Evolutionary conservation across 2,329 filamentous ascomycete species (phyloP), one percentile per base, ranked within the genome.

Genomic region (Graphium sp.): DNA sequence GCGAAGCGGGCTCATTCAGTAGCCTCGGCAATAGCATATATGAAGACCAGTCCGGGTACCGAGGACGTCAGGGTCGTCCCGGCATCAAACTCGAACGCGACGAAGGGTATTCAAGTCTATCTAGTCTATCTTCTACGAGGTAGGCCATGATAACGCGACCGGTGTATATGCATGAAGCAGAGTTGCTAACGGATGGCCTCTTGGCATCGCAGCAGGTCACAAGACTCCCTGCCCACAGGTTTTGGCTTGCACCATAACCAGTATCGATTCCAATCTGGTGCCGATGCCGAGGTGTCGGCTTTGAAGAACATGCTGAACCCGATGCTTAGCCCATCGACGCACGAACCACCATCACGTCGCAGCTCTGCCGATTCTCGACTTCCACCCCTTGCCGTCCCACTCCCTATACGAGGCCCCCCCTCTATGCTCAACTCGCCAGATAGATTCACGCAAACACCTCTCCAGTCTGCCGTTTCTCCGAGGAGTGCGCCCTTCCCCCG

Each of bases 241-340:
- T 60, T 66, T 28, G 60, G 63, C 31, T 50, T 61, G 31, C 56
- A 58, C 34, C 62, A 66, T 38, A 58, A 53, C 37, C 58, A 53
- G 22, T 65, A 56, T 32, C 52, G 61, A 32, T 61, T 64, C 35
- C 50, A 51, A 26, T 52, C 56, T 4, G 50, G 53, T 29, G 53
- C 56, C 38, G 49, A 61, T 24, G 48, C 59, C 10, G 58, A 68
- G 29, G 59, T 62, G 34, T 58, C 53, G 33, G 55, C 49, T 29
- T 55, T 69, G 41, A 58, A 67, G 34, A 64, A 62, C 43, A 71
- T 65, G 46, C 50, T 72, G n/a, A 56, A 68, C 32, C 53, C 57
- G 2, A 45, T 55, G 21, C 51, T 56, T 21, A 51, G 48, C 1
- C 7, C 47, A 50, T 60, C 58, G 2, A 37, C 52, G 14, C 50